Percentiles rank a stretch among this genome's conserved stretches.
Conservation (phyloP, 139 green algal genomes). For the Chlorella sp. region DNA sequence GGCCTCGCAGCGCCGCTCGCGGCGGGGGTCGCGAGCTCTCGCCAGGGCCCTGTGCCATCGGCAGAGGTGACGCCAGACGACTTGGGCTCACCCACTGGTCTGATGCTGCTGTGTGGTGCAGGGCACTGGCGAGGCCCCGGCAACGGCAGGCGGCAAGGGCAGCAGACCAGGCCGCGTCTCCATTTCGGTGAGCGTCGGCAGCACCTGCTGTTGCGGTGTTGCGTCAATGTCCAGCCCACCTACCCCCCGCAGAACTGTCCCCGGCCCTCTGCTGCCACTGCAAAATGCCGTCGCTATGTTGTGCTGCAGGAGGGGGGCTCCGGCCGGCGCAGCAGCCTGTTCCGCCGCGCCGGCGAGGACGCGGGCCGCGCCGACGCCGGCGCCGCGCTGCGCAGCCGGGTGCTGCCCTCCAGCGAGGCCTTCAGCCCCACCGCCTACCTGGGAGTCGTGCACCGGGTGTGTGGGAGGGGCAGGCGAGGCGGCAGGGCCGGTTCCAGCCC, state of each 20-base stretch:
- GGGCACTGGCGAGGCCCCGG: background rate
- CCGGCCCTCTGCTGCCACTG: no score
- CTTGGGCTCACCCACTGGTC: background rate
- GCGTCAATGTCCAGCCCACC: no score
- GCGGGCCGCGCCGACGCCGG: no score
- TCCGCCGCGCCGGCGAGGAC: no score
- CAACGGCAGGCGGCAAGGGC: background rate
- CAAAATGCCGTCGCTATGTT: no score
- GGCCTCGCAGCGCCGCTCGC: background rate
- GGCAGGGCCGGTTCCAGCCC: background rate
- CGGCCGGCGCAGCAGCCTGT: no score
- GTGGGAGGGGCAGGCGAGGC: background rate
- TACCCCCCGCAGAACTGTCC: no score
- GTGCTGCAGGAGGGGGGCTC: no score
- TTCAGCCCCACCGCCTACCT: background rate
- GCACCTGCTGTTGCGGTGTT: no score
- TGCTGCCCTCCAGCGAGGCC: background rate
- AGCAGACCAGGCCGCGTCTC: no score
- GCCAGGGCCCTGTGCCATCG: background rate
- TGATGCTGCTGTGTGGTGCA: background rate
- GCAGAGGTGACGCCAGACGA: background rate
- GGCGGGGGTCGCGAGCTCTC: background rate
- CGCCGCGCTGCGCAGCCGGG: no score
- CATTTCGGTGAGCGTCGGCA: no score
- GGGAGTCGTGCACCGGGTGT: background rate